A percentile compares a stretch with the other conserved stretches of the same genome.
phyloP scores from a whole-genome alignment of 495 filamentous ascomycete species.

The Penicillium malachiteum region DNA sequence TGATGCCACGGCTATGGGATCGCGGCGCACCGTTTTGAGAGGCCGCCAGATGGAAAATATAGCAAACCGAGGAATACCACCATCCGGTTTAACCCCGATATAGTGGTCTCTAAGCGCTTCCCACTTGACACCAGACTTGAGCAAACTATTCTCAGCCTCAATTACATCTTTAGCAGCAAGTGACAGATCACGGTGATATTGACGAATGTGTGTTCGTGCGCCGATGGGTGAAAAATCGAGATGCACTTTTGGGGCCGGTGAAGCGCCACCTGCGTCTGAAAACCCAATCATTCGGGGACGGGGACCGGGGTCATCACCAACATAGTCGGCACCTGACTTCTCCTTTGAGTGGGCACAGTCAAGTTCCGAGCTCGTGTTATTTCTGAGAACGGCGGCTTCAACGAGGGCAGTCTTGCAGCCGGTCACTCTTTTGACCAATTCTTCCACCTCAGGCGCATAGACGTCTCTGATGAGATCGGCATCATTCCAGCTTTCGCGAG shows the following conservation, averaged over 20 bases:
- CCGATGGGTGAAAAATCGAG: neutral
- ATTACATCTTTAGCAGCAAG: neutral
- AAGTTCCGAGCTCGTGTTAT: neutral
- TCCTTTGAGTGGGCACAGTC: neutral
- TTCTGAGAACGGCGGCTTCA: neutral
- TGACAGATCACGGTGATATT: neutral
- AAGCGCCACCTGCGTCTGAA: neutral
- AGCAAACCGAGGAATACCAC: conserved; percentile 1
- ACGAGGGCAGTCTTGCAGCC: neutral
- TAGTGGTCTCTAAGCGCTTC: neutral
- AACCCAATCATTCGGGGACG: conserved; percentile 1
- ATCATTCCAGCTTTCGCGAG: too few relatives aligned
- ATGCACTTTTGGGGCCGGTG: conserved; percentile 3
- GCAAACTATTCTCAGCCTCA: neutral
- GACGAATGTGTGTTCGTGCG: conserved; percentile 2
- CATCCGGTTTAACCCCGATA: neutral
- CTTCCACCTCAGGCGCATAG: neutral
- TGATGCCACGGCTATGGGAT: neutral
- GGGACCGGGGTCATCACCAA: too few relatives aligned
- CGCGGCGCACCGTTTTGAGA: neutral
- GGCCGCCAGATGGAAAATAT: conserved; percentile 3
- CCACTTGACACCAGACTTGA: neutral
- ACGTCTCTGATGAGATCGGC: too few relatives aligned
- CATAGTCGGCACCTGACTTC: too few relatives aligned
- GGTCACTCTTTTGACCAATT: neutral